Evolutionary conservation across 805 yeast genomes (phyloP).

Genomic region (Myxozyma melibiosi): DNA sequence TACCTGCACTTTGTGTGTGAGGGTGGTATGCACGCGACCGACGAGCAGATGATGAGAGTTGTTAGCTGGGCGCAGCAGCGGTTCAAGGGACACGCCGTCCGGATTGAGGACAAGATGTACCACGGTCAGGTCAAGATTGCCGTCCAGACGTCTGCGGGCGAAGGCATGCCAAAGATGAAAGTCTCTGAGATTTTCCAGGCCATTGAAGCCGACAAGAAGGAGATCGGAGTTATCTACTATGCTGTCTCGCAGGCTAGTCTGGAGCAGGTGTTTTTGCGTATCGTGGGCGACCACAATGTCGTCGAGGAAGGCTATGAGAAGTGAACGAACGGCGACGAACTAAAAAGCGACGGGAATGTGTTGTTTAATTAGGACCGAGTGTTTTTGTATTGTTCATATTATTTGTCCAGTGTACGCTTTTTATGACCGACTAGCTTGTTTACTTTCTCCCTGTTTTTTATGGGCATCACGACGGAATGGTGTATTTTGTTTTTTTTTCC

Average conservation of each 20-base stretch:
- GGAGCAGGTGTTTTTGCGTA: constrained; percentile 42
- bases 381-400: not conserved
- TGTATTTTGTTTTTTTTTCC: not conserved
- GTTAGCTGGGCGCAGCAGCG: constrained; percentile 35
- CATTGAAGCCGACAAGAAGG: constrained; percentile 27
- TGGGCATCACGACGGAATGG: no score
- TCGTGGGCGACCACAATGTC: constrained; percentile 39
- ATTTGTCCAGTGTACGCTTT: not conserved
- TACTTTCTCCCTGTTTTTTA: no score
- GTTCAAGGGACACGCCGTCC: constrained; percentile 36
- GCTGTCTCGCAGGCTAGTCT: constrained; percentile 40
- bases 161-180: constrained; percentile 32
- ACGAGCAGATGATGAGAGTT: constrained; percentile 37
- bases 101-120: constrained; percentile 39
- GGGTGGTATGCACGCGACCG: constrained; percentile 38
- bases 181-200: constrained; percentile 35
- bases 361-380: not conserved
- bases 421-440: no score
- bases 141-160: constrained; percentile 34
- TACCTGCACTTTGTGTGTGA: constrained; percentile 40
- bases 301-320: constrained; percentile 37
- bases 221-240: constrained; percentile 38
- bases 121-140: constrained; percentile 42
- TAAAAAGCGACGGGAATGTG: not conserved
- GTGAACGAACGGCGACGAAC: not conserved